These are phyloP conservation scores for Dorcoceras hygrometricum DNA, from an alignment of 257 asterid species.

Conservation along the genomic window DNA sequence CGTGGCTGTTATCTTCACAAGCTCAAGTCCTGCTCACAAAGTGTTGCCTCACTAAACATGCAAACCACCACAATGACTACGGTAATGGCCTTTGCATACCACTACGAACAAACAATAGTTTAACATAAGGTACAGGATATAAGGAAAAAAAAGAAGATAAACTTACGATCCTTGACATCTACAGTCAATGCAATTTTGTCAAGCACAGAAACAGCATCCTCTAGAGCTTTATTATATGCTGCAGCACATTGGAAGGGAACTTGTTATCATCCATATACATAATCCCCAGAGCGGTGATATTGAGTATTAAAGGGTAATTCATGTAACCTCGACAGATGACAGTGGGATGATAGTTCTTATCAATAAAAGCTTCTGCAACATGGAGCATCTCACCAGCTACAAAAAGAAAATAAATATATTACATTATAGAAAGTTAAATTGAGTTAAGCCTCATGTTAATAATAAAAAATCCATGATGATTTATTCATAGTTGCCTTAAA, in stretches of 20 bases:
- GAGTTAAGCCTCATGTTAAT: neutral
- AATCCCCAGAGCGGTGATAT: neutral
- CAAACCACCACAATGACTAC: neutral
- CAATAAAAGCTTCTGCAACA: conserved; percentile 98
- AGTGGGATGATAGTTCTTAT: conserved; percentile 83
- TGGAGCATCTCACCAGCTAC: conserved; percentile 99
- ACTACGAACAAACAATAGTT: neutral
- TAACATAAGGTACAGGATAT: neutral
- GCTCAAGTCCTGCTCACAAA: neutral
- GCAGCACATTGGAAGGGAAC: conserved; percentile 26
- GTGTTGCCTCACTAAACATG: neutral
- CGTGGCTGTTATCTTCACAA: conserved; percentile 11
- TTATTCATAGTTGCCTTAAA: neutral
- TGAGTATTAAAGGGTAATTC: neutral
- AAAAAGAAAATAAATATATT: conserved; percentile 23
- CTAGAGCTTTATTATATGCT: conserved; percentile 93
- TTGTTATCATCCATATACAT: conserved; percentile 25
- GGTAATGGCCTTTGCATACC: neutral
- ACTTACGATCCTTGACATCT: conserved; percentile 88
- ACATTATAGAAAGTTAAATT: neutral
- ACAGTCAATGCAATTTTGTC: conserved; percentile 85
- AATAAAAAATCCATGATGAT: neutral
- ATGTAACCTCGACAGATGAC: conserved; percentile 84
- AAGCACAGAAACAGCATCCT: conserved; percentile 79
- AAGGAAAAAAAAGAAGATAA: conserved; percentile 7